These are phyloP conservation scores for Flammula alnicola DNA, from an alignment of 1,284 basidiomycete species.

Conservation along the genomic window DNA sequence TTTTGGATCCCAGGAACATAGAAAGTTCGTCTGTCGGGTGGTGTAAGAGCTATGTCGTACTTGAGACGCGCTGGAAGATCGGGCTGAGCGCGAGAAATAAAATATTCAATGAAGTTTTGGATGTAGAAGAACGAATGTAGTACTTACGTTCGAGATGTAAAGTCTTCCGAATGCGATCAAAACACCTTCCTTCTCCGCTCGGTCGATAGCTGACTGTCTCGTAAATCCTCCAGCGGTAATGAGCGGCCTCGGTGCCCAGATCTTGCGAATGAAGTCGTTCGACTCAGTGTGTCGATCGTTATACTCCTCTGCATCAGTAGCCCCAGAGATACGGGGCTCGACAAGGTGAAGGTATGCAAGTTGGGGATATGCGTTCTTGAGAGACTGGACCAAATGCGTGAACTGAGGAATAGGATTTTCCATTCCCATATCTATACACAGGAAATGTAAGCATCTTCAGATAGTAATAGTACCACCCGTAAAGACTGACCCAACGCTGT, in stretches of 20 bases:
- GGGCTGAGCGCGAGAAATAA: constrained; percentile 4
- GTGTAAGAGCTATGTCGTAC: constrained; percentile 21
- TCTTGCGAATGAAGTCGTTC: constrained; percentile 32
- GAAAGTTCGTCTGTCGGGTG: constrained; percentile 29
- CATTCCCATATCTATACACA: constrained; percentile 37
- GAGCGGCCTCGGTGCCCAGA: constrained; percentile 34
- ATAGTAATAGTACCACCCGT: background rate
- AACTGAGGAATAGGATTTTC: constrained; percentile 49
- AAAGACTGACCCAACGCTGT: background rate
- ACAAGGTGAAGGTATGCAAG: constrained; percentile 61
- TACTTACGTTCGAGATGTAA: constrained; percentile 52
- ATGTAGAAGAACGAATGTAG: no score
- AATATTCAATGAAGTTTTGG: background rate
- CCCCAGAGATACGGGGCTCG: constrained; percentile 32
- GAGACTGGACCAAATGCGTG: constrained; percentile 38
- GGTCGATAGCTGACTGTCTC: constrained; percentile 22
- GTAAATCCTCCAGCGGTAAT: constrained; percentile 42
- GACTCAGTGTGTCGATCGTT: constrained; percentile 11
- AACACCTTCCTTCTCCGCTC: constrained; percentile 33
- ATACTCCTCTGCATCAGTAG: constrained; percentile 11
- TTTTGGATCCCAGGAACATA: constrained; percentile 23
- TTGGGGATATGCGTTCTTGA: constrained; percentile 36
- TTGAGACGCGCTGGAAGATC: constrained; percentile 17
- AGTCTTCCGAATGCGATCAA: constrained; percentile 50
- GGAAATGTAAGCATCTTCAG: no score